Base-by-base conservation (phyloP, 345 rosid species). In the Clausena lansium region DNA sequence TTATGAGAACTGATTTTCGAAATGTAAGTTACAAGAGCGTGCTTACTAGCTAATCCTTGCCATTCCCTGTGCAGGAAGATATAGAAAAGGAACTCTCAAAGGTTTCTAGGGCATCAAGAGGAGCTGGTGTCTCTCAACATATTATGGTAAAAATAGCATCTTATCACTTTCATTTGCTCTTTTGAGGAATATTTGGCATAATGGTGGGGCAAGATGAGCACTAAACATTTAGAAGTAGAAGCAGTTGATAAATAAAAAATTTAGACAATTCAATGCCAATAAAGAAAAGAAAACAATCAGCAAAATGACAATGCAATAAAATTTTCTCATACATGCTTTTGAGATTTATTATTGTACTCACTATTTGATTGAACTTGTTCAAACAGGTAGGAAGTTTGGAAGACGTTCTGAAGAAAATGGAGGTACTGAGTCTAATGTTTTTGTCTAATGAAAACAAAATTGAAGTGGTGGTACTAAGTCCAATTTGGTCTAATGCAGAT, bases 331-430 rank as follows among this genome's bases (percentile, higher is more conserved):
- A n/a, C 17, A 45, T 28, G 4, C n/a, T 41, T 20, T 5, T 10
- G 2, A 6, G 32, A 62, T 66, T 13, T 41, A 5, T 66, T 45
- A 47, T 47, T 17, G 33, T 55, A 25, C 57, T 76, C 32, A 15
- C 47, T 20, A 45, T 70, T 38, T 74, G 35, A 78, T 74, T 69
- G 57, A 47, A 50, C 77, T 52, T 82, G 80, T 78, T 69, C 77
- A 71, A 76, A 73, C 85, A 93, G 99, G 99, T 95, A 39, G 99
- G 99, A 76, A 93, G 93, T 80, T 70, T 95, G 50, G 99, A 95
- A 88, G 97, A 95, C 77, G 96, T 95, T 54, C 78, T 95, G 77
- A 89, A 83, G 80, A 95, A 93, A 85, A 93, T 95, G 95, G 99
- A 93, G 98, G 98, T 94, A 84, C 66, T n/a, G 39, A 13, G 57